These are phyloP conservation scores for Mycena rebaudengoi DNA, from an alignment of 768 basidiomycete species.

Conservation along the genomic window DNA sequence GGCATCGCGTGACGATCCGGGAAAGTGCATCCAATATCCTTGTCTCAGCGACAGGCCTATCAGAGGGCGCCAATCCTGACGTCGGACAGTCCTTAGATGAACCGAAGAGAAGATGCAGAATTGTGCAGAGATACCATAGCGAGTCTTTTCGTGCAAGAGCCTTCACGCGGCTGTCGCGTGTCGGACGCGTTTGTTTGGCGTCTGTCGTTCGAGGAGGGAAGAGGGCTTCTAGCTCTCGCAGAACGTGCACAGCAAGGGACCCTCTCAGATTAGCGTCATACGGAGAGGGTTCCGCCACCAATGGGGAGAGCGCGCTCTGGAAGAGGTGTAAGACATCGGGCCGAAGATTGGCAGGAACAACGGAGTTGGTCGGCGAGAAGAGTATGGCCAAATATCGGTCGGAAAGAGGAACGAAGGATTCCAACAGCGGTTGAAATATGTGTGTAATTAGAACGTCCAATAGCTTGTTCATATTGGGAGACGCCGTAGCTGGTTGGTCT, in stretches of 20 bases:
- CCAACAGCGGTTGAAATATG: conserved; percentile 26
- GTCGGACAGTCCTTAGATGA: conserved; percentile 1
- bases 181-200: conserved; percentile 1
- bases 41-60: conserved; percentile 8
- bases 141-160: conserved; percentile 57
- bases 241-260: conserved; percentile 47
- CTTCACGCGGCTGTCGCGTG: conserved; percentile 39
- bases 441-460: conserved; percentile 23
- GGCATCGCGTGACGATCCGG: conserved; percentile 20
- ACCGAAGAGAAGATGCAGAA: conserved; percentile 48
- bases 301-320: conserved; percentile 28
- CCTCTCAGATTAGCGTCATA: conserved; percentile 29
- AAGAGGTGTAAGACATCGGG: conserved; percentile 38
- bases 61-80: background rate
- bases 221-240: conserved; percentile 48
- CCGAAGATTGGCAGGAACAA: conserved; percentile 35
- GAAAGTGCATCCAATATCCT: conserved; percentile 16
- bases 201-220: conserved; percentile 28
- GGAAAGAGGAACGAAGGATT: conserved; percentile 17
- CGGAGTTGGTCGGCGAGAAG: conserved; percentile 6
- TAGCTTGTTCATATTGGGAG: conserved; percentile 23
- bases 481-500: background rate
- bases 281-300: conserved; percentile 18
- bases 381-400: conserved; percentile 15
- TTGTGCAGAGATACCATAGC: conserved; percentile 60